Evolutionary conservation across 345 rosid genomes (phyloP), one percentile per base, ranked within the genome.

Genomic region (Pistacia vera): DNA sequence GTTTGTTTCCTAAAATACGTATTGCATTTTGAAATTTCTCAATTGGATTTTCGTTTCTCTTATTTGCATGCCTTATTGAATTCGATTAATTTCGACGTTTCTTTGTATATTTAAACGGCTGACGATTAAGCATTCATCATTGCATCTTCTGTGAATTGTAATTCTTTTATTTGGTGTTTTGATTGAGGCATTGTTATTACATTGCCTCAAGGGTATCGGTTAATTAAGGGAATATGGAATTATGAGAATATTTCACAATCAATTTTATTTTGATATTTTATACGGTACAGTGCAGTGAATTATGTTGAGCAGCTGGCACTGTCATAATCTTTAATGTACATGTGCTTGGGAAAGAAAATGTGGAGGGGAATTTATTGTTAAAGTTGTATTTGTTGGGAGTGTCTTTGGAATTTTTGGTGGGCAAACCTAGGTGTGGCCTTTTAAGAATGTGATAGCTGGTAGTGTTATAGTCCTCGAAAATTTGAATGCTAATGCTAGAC

Each of bases 1-100:
- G 98, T 91, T 52, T 65, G 12, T 20, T 49, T 11, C 46, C 46
- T 41, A 41, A 41, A 41, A 41, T 5, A 41, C 46, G 46, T 41
- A 62, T n/a, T 11, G 61, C 60, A 41, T 52, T 74, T 66, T 46
- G 3, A 55, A 78, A 49, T 73, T 64, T 81, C 64, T 74, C 73
- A 44, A 72, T 67, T 67, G 30, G 65, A 48, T 75, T 57, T 61
- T 48, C 12, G 59, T 55, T 49, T 12, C 8, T 52, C 22, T 69
- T 56, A 20, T 20, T 55, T 56, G 54, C 57, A 75, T 70, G 66
- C 71, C 0, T 48, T n/a, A 48, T 54, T 68, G 3, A 36, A 68
- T 60, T 51, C 51, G 8, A 63, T 11, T 33, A 66, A 58, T 46
- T 70, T 57, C 11, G 17, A 36, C 49, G 20, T 33, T 68, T 62